Evolutionary conservation across 352 stramenopile genomes (phyloP), one percentile per base, ranked within the genome.

Genomic region (Globisporangium takayamanum): DNA sequence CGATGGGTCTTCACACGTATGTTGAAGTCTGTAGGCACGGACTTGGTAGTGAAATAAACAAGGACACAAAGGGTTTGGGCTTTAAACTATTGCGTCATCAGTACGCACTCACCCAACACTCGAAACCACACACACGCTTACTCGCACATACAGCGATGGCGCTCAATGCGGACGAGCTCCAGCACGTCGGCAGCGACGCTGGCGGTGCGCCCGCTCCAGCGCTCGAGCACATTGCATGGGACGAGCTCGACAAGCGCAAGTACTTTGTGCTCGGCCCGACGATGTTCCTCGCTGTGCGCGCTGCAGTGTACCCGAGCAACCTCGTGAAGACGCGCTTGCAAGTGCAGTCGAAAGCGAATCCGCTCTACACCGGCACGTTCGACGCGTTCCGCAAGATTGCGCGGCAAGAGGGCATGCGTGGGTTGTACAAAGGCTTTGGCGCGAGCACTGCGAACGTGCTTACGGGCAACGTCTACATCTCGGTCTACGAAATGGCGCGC

Each of bases 401-500:
- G 49, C 72, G 73, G 5, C 75, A 89, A 37, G 87, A 96, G 53
- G 87, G 87, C 3, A 59, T 82, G 39, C 71, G 78, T 6, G 87
- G 85, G 0, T 68, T 96, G 12, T 96, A 94, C 71, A 94, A 94
- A 59, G 87, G 87, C 22, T 95, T 96, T 48, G 80, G 85, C n/a
- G 84, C 84, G 36, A 94, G 78, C 60, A 89, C 82, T 1, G 80
- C 84, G 55, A 95, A 93, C 62, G 81, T 96, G 25, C 55, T 93
- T 48, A 92, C 81, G 4, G 87, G 87, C 22, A 94, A 96, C 59
- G 58, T 96, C n/a, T 96, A 96, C 70, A 94, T 96, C 44, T 92
- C 80, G 16, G 70, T 95, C 25, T 96, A 95, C 59, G 87, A 95
- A 55, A 80, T 92, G 51, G 77, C 81, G 37, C 80, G 84, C 57